Percentiles rank a stretch among this genome's conserved stretches.
phyloP scores from a whole-genome alignment of 2,329 filamentous ascomycete genomes.

The Didymella glomerata region DNA sequence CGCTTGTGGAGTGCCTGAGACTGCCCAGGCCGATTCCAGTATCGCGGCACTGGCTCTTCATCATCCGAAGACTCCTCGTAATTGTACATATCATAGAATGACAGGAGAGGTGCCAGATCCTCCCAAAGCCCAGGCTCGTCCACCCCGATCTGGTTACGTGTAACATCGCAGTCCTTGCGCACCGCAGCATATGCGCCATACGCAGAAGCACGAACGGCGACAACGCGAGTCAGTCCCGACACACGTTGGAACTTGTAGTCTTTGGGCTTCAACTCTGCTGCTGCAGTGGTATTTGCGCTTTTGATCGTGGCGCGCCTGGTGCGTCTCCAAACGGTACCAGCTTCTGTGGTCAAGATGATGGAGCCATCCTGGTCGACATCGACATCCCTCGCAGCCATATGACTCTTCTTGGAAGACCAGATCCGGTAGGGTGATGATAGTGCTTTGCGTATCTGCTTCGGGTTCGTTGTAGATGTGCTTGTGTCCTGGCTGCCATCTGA shows the following conservation, averaged over 20 bases:
- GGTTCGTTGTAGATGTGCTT: conserved; percentile 85
- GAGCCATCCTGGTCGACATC: conserved; percentile 91
- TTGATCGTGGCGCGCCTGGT: conserved; percentile 85
- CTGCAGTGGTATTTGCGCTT: conserved; percentile 62
- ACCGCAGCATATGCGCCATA: conserved; percentile 91
- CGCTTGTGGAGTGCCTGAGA: conserved; percentile 63
- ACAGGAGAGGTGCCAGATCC: conserved; percentile 74
- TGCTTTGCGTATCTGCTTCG: conserved; percentile 85
- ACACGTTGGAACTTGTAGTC: conserved; percentile 97
- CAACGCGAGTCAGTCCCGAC: conserved; percentile 84
- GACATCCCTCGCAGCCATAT: conserved; percentile 84
- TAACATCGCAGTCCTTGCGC: conserved; percentile 83
- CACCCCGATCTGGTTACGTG: conserved; percentile 74
- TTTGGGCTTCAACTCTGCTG: conserved; percentile 71
- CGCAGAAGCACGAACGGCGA: conserved; percentile 83
- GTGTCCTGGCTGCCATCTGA: conserved; percentile 65
- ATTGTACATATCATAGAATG: conserved; percentile 67
- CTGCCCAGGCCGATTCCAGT: conserved; percentile 59
- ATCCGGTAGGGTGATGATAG: conserved; percentile 80
- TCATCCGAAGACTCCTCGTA: conserved; percentile 55
- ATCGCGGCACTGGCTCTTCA: conserved; percentile 57
- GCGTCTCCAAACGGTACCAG: conserved; percentile 91
- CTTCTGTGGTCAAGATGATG: conserved; percentile 91
- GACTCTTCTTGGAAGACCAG: conserved; percentile 87
- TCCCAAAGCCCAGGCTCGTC: conserved; percentile 74